These are phyloP conservation scores for Lactuca saligna DNA, from an alignment of 129 eudicot genomes.

Conservation along the genomic window DNA sequence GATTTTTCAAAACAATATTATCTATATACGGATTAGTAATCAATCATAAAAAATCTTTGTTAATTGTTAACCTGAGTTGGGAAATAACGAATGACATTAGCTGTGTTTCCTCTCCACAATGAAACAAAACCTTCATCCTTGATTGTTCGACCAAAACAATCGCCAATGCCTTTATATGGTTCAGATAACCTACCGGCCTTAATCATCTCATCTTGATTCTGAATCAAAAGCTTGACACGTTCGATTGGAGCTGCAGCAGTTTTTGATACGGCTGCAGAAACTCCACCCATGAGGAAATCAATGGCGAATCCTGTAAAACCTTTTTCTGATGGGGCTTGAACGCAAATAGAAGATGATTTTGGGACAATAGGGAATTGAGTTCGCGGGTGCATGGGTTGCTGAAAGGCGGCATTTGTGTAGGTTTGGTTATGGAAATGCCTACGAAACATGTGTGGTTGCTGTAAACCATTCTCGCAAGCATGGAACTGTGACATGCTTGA, in stretches of 20 bases:
- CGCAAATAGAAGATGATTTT: constrained; percentile 35
- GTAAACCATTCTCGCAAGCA: constrained; percentile 18
- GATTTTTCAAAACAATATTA: constrained; percentile 5
- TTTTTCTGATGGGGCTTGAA: constrained; percentile 62
- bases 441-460: constrained; percentile 11
- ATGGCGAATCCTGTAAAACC: constrained; percentile 39
- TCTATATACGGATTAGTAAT: not conserved
- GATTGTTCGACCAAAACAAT: constrained; percentile 55
- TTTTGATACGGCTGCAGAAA: constrained; percentile 72
- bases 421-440: constrained; percentile 17
- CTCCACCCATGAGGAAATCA: constrained; percentile 77
- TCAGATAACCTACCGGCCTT: constrained; percentile 52
- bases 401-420: constrained; percentile 31
- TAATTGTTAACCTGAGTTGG: constrained; percentile 56
- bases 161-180: constrained; percentile 53
- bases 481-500: constrained; percentile 26
- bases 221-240: constrained; percentile 64
- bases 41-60: not conserved
- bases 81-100: constrained; percentile 70
- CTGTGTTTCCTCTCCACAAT: constrained; percentile 72
- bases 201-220: constrained; percentile 65
- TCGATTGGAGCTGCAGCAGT: constrained; percentile 78
- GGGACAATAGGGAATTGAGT: constrained; percentile 6
- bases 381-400: constrained; percentile 22
- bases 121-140: constrained; percentile 62